Conservation (phyloP, 164 flowering plant species). For the Tinospora cordifolia region DNA sequence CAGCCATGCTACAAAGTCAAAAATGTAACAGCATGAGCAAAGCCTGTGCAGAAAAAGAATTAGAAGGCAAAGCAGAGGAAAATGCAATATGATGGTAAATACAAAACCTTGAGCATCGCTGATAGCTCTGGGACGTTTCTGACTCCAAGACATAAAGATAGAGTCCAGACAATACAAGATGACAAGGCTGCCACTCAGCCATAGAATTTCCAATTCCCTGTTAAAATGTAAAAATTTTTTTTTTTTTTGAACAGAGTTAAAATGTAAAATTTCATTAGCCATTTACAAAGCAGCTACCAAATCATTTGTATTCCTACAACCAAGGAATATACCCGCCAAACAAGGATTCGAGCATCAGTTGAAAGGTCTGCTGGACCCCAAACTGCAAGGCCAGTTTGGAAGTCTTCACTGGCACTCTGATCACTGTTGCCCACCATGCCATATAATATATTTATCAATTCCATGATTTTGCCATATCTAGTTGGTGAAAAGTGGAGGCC, state of each 20-base stretch:
- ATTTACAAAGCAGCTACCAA: neutral
- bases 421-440: conserved; percentile 37
- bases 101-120: conserved; percentile 64
- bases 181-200: conserved; percentile 93
- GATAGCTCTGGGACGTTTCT: conserved; percentile 60
- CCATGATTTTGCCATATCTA: conserved; percentile 62
- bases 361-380: conserved; percentile 81
- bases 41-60: neutral
- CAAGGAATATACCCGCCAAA: conserved; percentile 68
- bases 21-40: neutral
- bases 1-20: conserved; percentile 72
- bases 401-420: conserved; percentile 29
- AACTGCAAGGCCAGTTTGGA: conserved; percentile 34
- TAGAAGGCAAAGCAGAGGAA: neutral
- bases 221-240: neutral
- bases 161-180: conserved; percentile 69
- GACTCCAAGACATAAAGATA: conserved; percentile 83
- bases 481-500: conserved; percentile 87
- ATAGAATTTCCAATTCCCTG: conserved; percentile 95
- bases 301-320: neutral
- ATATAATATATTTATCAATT: conserved; percentile 54
- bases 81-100: neutral
- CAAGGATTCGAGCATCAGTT: conserved; percentile 66
- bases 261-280: neutral
- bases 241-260: too few relatives aligned